Percentiles rank a stretch among this genome's conserved stretches.
phyloP scores from a whole-genome alignment of 331 rosid species.

The Quercus lobata region DNA sequence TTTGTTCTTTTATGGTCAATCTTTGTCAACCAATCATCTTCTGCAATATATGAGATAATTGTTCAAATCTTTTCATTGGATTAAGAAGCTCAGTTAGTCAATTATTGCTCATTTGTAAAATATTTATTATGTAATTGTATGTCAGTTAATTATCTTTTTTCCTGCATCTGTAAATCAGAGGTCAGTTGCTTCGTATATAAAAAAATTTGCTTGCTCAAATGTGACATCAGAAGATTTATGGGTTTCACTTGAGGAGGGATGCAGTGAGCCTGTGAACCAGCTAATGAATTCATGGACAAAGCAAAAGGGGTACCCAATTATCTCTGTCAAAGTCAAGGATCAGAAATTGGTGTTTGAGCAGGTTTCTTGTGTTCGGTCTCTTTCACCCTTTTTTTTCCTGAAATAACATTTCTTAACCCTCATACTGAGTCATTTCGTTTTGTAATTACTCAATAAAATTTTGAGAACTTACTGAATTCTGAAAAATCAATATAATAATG shows the following conservation, averaged over 20 bases:
- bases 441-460: no score
- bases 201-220: conserved; percentile 45
- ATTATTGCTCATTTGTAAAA: neutral
- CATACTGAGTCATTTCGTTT: neutral
- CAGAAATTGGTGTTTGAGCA: conserved; percentile 37
- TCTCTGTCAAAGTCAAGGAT: conserved; percentile 38
- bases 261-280: conserved; percentile 41
- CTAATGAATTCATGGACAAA: conserved; percentile 58
- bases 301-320: conserved; percentile 46
- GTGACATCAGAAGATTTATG: conserved; percentile 48
- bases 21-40: neutral
- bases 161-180: conserved; percentile 16
- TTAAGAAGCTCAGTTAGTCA: neutral
- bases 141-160: neutral
- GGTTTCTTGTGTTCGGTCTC: conserved; percentile 22
- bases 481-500: no score
- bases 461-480: no score
- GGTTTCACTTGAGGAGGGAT: conserved; percentile 53
- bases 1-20: neutral
- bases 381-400: neutral
- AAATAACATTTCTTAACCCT: neutral
- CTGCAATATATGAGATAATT: neutral
- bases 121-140: neutral
- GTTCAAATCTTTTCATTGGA: neutral
- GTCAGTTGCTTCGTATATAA: conserved; percentile 45